Conservation (phyloP, 441 rosid species). For the Gossypium schwendimanii region DNA sequence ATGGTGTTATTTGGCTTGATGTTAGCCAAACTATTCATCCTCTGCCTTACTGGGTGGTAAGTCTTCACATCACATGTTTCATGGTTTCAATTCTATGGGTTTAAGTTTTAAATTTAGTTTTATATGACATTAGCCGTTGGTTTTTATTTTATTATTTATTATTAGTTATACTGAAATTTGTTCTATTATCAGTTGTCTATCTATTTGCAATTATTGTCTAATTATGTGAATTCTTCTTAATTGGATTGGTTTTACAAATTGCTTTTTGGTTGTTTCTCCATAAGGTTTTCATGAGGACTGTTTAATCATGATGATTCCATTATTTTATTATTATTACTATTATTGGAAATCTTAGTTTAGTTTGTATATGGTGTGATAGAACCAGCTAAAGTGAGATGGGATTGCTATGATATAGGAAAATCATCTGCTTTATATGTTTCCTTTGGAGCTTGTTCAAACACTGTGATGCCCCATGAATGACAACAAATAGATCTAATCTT, state of each 20-base stretch:
- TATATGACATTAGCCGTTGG: neutral
- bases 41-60: conserved; percentile 81
- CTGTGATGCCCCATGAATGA: neutral
- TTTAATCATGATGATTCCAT: neutral
- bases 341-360: neutral
- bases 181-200: neutral
- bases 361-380: neutral
- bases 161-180: neutral
- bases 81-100: neutral
- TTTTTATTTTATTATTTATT: neutral
- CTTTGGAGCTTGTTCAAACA: neutral
- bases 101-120: neutral
- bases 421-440: neutral
- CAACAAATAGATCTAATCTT: neutral
- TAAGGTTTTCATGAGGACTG: neutral
- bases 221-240: neutral
- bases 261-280: neutral
- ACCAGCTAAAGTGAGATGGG: neutral
- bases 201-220: neutral
- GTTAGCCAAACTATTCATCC: conserved; percentile 47
- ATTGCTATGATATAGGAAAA: neutral
- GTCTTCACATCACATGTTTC: conserved; percentile 10
- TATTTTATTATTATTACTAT: neutral
- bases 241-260: neutral
- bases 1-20: conserved; percentile 85